Evolutionary conservation across 495 filamentous ascomycete genomes (phyloP), one percentile per base, ranked within the genome.

Genomic region (Penicillium taxi): DNA sequence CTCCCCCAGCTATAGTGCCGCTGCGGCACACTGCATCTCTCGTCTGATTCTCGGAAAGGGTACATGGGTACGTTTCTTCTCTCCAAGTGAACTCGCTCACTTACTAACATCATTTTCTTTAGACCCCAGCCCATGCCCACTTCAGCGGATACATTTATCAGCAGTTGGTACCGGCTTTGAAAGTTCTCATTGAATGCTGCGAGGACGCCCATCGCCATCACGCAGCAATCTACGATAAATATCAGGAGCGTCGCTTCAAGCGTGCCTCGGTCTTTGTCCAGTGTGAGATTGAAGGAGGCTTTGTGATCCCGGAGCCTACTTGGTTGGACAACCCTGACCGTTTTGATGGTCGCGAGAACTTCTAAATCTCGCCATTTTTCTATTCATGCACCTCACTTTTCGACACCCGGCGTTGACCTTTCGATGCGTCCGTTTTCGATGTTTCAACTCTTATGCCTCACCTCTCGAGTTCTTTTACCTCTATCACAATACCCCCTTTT

Each of bases 21-120:
- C 93, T 25, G 93, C 86, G 9, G 87, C 91, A 26, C 93, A 96
- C 58, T 95, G 86, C 57, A 70, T 96, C 13, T 82, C 91, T n/a
- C 80, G 91, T 31, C 58, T 87, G 47, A 85, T 96, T 72, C 59
- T 96, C 25, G 74, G 73, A 50, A 95, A 94, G 64, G 91, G 90
- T 43, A 73, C 75, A 39, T 98, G 91, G 91, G 89, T 95, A 79
- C 60, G 84, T 66, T 50, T 35, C n/a, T 34, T 12, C 15, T 11
- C 16, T 45, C 9, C 25, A 20, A 8, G 28, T 30, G 5, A 14
- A 41, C 20, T 35, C 38, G 15, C 22, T 24, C 3, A 16, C 21
- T 12, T 43, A 37, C 64, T 75, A 44, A 73, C 42, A 6, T 15
- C 15, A 17, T 23, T 28, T 11, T 14, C 27, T 25, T 35, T 44